Evolutionary conservation across 2,329 filamentous ascomycete genomes (phyloP), one percentile per base, ranked within the genome.

Genomic region (Chrysoporthe puriensis): DNA sequence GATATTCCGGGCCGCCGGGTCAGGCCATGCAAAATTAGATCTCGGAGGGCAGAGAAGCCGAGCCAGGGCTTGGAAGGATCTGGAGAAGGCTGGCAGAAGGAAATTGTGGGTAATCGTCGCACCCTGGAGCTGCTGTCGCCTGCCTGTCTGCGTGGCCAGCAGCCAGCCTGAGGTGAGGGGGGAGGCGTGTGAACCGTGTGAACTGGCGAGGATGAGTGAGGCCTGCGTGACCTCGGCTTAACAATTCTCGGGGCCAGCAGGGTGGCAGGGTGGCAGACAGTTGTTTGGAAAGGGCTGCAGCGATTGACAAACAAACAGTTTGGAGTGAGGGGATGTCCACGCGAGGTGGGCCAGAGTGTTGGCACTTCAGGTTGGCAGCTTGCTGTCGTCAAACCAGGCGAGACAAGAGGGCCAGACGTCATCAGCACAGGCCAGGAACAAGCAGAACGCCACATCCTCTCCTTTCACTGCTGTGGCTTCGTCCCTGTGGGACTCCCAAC

Each of bases 1-100:
- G 44, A 67, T 54, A 58, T 58, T 61, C 43, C 43, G 59, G 59
- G 59, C 42, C 43, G 40, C 42, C 50, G n/a, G 63, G 66, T 69
- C 64, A 69, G 61, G 62, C 68, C 68, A 69, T 52, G 58, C 68
- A 68, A 62, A 43, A 67, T 69, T 68, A 21, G 54, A 42, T 26
- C n/a, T 68, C 66, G 66, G 68, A 68, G 61, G 59, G 63, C 50
- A 56, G 46, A 46, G 67, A 48, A 64, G 60, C 68, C 68, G 68
- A 69, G 42, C 54, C 44, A 60, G 43, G 58, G 57, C 34, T 16
- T 40, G 54, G 54, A 57, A 57, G 34, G 32, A 48, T 48, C 56
- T 59, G 57, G 50, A 63, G 64, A 63, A 60, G 60, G 8, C 50
- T n/a, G 58, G 58, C 59, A 46, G 58, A 67, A 69, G 58, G 58